phyloP scores from a whole-genome alignment of 2,329 filamentous ascomycete species.

The Teratosphaeria pseudoeucalypti region DNA sequence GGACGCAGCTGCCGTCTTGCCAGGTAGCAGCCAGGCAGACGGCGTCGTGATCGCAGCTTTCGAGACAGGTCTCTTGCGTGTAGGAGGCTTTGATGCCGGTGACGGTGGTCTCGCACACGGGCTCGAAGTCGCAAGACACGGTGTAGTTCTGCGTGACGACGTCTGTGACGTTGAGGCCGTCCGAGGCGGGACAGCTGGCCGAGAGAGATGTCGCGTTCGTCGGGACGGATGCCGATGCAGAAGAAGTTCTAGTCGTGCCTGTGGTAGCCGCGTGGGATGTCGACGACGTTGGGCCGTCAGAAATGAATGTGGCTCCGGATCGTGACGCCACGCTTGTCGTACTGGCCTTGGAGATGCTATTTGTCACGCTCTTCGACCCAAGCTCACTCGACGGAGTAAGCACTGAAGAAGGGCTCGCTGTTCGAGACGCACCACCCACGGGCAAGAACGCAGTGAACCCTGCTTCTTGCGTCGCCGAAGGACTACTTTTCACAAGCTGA shows the following conservation, averaged over 20 bases:
- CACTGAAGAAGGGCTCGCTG: neutral
- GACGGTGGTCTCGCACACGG: constrained; percentile 12
- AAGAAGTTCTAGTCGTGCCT: constrained; percentile 1
- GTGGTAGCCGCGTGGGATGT: neutral
- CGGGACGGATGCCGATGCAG: constrained; percentile 5
- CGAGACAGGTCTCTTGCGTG: constrained; percentile 13
- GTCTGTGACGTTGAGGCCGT: constrained; percentile 12
- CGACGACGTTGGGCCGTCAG: neutral
- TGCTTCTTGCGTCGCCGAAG: constrained; percentile 5
- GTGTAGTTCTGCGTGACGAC: constrained; percentile 15
- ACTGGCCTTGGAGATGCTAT: neutral
- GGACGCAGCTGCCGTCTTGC: constrained; percentile 10
- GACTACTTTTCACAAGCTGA: constrained; percentile 14
- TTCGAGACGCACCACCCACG: constrained; percentile 3
- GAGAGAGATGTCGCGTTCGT: neutral
- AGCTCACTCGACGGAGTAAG: neutral
- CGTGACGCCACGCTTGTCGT: neutral
- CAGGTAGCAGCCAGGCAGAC: constrained; percentile 16
- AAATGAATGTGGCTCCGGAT: neutral
- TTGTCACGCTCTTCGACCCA: neutral
- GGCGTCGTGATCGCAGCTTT: constrained; percentile 16
- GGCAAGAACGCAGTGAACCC: constrained; percentile 19
- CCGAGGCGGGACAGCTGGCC: constrained; percentile 11
- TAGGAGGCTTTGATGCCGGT: constrained; percentile 5
- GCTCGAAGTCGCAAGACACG: constrained; percentile 12